Percentiles rank a stretch among this genome's conserved stretches.
Evolutionary conservation across 164 flowering plant genomes (phyloP).

Genomic region (Piper longum): DNA sequence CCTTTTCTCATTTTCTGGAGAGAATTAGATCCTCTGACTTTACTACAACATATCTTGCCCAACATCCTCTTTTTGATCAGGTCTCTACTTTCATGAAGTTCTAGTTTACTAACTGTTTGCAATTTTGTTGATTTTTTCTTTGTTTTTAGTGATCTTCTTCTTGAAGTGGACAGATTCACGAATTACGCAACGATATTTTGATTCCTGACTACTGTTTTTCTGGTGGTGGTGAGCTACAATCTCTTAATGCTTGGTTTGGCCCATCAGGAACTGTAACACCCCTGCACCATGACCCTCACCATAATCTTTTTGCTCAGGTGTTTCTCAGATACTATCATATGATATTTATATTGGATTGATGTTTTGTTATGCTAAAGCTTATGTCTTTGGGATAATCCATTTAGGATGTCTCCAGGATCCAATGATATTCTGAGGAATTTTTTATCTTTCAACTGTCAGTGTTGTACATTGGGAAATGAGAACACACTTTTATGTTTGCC

Average conservation of each 20-base stretch:
- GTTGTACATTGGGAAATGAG: no score
- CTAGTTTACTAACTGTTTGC: no score
- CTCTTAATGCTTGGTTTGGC: constrained; percentile 97
- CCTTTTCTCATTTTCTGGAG: constrained; percentile 79
- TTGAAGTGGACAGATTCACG: constrained; percentile 23
- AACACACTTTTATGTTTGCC: no score
- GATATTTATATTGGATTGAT: no score
- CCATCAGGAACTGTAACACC: constrained; percentile 97
- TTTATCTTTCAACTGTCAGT: no score
- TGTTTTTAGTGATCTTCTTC: no score
- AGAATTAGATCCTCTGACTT: constrained; percentile 42
- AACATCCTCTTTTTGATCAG: constrained; percentile 97
- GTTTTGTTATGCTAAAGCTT: no score
- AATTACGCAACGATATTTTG: constrained; percentile 62
- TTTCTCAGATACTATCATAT: background rate
- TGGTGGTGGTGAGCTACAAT: constrained; percentile 81
- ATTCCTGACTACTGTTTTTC: constrained; percentile 86
- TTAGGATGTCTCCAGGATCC: no score
- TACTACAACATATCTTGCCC: constrained; percentile 41
- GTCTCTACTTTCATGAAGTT: constrained; percentile 13
- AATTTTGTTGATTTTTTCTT: no score
- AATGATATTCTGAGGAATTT: no score
- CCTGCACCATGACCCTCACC: constrained; percentile 98
- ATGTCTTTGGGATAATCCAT: no score
- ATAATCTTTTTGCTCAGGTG: constrained; percentile 97